Evolutionary conservation across 2,329 filamentous ascomycete species (phyloP).

Genomic region (Diaporthe humulicola): DNA sequence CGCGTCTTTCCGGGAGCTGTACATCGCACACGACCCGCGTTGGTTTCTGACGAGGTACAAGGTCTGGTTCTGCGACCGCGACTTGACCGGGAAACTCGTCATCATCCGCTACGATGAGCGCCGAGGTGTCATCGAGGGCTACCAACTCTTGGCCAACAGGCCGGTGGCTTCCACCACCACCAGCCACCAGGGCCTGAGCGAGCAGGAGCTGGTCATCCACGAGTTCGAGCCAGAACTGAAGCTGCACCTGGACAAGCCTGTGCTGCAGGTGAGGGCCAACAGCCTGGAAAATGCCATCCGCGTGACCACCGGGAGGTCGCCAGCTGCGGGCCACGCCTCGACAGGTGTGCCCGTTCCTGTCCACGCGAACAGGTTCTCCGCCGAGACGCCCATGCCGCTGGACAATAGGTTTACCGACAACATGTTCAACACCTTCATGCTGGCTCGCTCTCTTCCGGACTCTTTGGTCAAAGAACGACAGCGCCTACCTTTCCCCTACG

Average conservation of each 20-base stretch:
- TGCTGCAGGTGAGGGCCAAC: constrained; percentile 67
- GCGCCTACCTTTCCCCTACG: constrained; percentile 56
- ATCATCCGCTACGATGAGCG: constrained; percentile 81
- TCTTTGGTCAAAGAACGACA: constrained; percentile 51
- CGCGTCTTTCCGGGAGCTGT: constrained; percentile 78
- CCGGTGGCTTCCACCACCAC: constrained; percentile 46
- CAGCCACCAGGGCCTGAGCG: constrained; percentile 67
- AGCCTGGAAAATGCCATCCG: constrained; percentile 44
- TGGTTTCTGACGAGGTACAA: constrained; percentile 88
- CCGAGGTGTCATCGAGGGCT: constrained; percentile 83
- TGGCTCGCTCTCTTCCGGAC: constrained; percentile 66
- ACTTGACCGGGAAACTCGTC: constrained; percentile 80
- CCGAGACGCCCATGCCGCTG: constrained; percentile 67
- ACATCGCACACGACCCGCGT: constrained; percentile 78
- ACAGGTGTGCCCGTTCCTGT: constrained; percentile 3
- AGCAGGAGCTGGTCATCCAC: constrained; percentile 77
- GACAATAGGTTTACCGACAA: constrained; percentile 57
- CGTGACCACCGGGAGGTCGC: constrained; percentile 33
- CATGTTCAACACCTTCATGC: constrained; percentile 76
- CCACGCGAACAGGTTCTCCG: constrained; percentile 55
- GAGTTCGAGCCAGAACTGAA: constrained; percentile 78
- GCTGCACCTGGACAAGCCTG: constrained; percentile 80
- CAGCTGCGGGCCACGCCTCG: background rate
- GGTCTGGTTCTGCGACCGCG: constrained; percentile 86
- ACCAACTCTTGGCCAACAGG: constrained; percentile 78